Conservation (phyloP, 176 grass and related monocot species). For the Poa annua region DNA sequence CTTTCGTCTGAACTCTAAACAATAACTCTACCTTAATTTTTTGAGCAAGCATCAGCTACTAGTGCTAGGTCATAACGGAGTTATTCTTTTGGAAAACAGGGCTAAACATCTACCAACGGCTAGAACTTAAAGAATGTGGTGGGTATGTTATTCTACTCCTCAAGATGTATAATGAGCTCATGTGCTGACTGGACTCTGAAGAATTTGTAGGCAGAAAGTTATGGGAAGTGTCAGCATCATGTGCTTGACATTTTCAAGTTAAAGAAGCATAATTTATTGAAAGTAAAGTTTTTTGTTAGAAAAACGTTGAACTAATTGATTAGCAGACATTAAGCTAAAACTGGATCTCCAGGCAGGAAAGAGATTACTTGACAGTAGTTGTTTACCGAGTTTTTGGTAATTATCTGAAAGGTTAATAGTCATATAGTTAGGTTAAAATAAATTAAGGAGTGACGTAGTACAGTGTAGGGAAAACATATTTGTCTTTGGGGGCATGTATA, state of each 20-base stretch:
- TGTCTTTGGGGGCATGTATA: too few relatives aligned
- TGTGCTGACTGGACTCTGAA: constrained; percentile 14
- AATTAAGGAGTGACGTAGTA: too few relatives aligned
- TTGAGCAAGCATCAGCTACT: background rate
- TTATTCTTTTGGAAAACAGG: background rate
- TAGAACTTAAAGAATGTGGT: background rate
- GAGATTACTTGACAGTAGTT: background rate
- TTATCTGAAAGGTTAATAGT: too few relatives aligned
- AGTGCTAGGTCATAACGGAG: background rate
- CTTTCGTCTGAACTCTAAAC: background rate
- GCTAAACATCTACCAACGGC: background rate
- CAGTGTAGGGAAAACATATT: too few relatives aligned
- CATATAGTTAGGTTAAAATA: too few relatives aligned
- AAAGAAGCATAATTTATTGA: background rate
- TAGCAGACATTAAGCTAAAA: background rate
- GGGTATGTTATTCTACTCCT: background rate
- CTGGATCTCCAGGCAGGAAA: too few relatives aligned
- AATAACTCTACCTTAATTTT: background rate
- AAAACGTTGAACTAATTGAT: background rate
- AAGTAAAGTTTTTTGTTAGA: background rate
- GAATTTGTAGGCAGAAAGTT: constrained; percentile 18
- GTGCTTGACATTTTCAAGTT: background rate
- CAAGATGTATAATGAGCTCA: background rate
- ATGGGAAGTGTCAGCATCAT: background rate
- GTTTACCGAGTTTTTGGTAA: background rate